Conservation (phyloP, 2,329 filamentous ascomycete species). For the Setomelanomma holmii region DNA sequence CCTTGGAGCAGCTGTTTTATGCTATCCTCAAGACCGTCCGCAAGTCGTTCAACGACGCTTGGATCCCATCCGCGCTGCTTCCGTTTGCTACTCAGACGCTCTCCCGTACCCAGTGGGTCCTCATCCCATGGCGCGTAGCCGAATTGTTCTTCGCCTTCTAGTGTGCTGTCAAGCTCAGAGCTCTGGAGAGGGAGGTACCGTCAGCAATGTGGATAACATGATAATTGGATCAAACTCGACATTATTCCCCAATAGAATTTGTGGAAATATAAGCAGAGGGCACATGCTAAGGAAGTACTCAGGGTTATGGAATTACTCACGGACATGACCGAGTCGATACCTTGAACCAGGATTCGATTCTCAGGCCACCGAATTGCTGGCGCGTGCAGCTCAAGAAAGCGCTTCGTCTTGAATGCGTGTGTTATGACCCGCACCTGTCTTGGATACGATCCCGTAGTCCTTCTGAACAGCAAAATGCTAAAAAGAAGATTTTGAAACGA, state of each 20-base stretch:
- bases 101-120: constrained; percentile 50
- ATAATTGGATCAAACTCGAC: no score
- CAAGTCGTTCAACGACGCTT: constrained; percentile 19
- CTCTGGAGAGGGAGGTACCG: no score
- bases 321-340: constrained; percentile 55
- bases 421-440: constrained; percentile 53
- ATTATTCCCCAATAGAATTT: no score
- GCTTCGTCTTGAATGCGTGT: constrained; percentile 56
- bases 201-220: no score
- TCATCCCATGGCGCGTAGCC: constrained; percentile 49
- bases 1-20: constrained; percentile 38
- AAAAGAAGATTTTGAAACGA: constrained; percentile 87
- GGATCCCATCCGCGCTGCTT: constrained; percentile 50
- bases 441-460: constrained; percentile 50
- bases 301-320: no score
- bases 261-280: no score
- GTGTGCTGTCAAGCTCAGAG: constrained; percentile 44
- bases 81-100: constrained; percentile 49
- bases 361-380: constrained; percentile 54
- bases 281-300: no score
- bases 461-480: constrained; percentile 66
- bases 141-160: constrained; percentile 45
- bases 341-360: constrained; percentile 51
- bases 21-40: constrained; percentile 34
- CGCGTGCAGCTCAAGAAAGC: constrained; percentile 52